These are phyloP conservation scores for Xylaria acuta DNA, from an alignment of 495 filamentous ascomycete genomes.

Conservation along the genomic window DNA sequence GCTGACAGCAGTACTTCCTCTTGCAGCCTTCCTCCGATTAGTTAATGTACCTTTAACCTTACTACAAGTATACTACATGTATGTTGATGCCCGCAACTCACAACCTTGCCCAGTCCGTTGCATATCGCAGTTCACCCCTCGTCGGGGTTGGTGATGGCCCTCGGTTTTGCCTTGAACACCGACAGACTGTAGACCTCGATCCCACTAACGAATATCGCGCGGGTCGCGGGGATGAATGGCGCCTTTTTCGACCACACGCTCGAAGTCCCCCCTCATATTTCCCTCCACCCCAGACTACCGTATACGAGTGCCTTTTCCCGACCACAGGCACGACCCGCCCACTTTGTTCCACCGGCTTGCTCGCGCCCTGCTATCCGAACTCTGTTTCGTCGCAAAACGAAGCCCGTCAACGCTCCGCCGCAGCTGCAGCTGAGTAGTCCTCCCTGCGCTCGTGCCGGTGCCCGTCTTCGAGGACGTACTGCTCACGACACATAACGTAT, in stretches of 20 bases:
- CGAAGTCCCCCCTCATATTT: neutral
- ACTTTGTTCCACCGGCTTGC: neutral
- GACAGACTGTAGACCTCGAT: neutral
- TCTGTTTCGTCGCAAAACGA: neutral
- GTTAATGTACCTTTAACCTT: neutral
- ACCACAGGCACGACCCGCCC: neutral
- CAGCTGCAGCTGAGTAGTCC: neutral
- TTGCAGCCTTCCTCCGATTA: neutral
- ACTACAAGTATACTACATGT: neutral
- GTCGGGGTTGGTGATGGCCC: neutral
- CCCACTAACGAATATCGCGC: neutral
- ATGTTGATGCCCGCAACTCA: constrained; percentile 6
- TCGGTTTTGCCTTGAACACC: neutral
- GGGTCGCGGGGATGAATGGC: neutral
- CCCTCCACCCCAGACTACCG: neutral
- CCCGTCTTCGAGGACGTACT: neutral
- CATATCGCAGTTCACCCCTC: neutral
- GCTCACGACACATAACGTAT: neutral
- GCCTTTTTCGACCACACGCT: neutral
- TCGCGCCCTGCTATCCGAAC: neutral
- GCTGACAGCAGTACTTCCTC: neutral
- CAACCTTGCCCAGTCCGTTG: neutral
- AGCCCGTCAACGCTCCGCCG: no score
- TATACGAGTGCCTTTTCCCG: neutral
- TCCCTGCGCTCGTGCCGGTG: neutral